A percentile compares a stretch with the other conserved stretches of the same genome.
Conservation (phyloP, 179 eudicot species). For the Nepenthes alata region DNA sequence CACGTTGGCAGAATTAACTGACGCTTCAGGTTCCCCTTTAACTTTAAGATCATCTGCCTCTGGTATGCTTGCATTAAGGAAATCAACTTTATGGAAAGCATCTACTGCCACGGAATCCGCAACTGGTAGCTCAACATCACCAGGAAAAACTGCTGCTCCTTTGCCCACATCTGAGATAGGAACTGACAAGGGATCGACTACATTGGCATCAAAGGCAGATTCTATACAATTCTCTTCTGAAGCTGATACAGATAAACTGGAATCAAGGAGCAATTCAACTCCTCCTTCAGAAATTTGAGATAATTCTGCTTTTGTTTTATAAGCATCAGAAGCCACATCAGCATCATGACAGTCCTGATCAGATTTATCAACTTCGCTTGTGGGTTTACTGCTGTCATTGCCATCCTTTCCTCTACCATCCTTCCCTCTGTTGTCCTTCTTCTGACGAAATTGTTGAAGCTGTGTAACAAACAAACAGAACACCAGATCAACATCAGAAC, state of each 20-base stretch:
- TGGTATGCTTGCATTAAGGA: conserved; percentile 6
- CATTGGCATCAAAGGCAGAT: conserved; percentile 10
- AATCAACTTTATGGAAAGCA: conserved; percentile 5
- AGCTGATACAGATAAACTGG: conserved; percentile 16
- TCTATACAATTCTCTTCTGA: conserved; percentile 15
- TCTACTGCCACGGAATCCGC: conserved; percentile 18
- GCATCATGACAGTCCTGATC: conserved; percentile 24
- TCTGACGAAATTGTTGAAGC: conserved; percentile 87
- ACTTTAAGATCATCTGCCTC: conserved; percentile 7
- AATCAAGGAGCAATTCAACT: conserved; percentile 9
- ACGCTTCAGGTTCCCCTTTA: conserved; percentile 11
- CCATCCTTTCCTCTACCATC: conserved; percentile 44
- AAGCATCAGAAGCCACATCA: conserved; percentile 13
- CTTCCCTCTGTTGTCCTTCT: conserved; percentile 44
- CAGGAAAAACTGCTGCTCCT: conserved; percentile 10
- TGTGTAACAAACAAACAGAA: conserved; percentile 16
- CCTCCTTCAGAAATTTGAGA: conserved; percentile 23
- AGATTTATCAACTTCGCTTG: conserved; percentile 34
- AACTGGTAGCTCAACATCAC: conserved; percentile 8
- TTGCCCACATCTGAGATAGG: conserved; percentile 13
- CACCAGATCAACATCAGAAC: no score
- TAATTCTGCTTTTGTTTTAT: conserved; percentile 15
- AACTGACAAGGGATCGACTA: conserved; percentile 16
- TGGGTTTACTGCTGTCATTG: conserved; percentile 21
- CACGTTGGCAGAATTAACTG: conserved; percentile 7